Percentiles rank a stretch among this genome's conserved stretches.
These are phyloP conservation scores for Pascua guehoae DNA, from an alignment of 1,284 basidiomycete genomes.

Conservation along the genomic window DNA sequence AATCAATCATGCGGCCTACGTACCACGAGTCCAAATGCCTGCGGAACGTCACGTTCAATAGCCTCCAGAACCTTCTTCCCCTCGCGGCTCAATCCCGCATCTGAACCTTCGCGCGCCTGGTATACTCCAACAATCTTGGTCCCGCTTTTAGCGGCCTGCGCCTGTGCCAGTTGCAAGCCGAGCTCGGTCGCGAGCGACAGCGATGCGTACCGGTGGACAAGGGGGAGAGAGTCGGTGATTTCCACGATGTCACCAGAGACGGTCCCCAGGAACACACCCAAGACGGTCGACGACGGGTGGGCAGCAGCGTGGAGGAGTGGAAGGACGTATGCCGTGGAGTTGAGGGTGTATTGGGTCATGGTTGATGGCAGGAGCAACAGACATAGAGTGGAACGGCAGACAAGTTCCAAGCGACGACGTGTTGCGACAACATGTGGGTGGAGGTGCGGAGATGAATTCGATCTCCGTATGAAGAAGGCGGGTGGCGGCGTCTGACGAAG, in stretches of 20 bases:
- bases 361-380: background rate
- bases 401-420: no score
- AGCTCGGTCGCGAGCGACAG: constrained; percentile 44
- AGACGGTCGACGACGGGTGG: constrained; percentile 39
- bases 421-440: no score
- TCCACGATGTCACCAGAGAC: constrained; percentile 5
- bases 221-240: constrained; percentile 42
- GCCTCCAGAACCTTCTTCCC: constrained; percentile 24
- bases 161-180: constrained; percentile 39
- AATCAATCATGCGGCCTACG: constrained; percentile 14
- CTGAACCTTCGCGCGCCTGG: constrained; percentile 32
- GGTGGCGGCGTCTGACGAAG: no score
- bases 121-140: constrained; percentile 42
- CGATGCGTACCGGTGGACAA: constrained; percentile 47
- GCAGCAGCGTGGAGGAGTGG: constrained; percentile 41
- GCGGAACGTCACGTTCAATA: constrained; percentile 13
- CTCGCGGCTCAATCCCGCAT: constrained; percentile 11
- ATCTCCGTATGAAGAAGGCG: no score
- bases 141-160: constrained; percentile 15
- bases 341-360: constrained; percentile 19
- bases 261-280: constrained; percentile 48
- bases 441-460: no score
- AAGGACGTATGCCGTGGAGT: constrained; percentile 26
- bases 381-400: no score
- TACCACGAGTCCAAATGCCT: constrained; percentile 33